Evolutionary conservation across 164 flowering plant species (phyloP), one percentile per base, ranked within the genome.

Genomic region (Houttuynia cordata): DNA sequence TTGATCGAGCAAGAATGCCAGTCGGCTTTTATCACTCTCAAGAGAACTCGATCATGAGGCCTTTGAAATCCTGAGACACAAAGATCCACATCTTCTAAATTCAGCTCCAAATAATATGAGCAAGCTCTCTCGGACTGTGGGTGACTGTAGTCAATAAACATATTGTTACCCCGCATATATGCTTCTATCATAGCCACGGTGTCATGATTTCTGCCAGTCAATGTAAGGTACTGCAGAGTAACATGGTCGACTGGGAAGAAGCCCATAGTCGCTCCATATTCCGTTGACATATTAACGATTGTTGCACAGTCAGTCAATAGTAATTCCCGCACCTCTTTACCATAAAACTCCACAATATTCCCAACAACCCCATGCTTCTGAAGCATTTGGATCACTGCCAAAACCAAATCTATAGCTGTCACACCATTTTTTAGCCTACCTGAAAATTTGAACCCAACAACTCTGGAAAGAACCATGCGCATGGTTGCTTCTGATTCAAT

Each of bases 381-480:
- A 58, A 91, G 80, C 71, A 88, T 91, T 76, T 91, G 97, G 50
- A 96, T 91, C 24, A 85, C 96, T 10, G 97, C 86, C 66, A 91
- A 73, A 75, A 91, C 97, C 78, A 91, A 81, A 72, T 91, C 96
- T 25, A 96, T 88, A 37, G 96, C 97, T 53, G 97, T 91, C 19
- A 91, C 96, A 64, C 97, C 97, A 78, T 82, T 69, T 17, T 69
- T 75, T 65, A 91, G 74, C 59, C 85, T 86, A 37, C 96, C 96
- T 57, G 74, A 57, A 52, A 91, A 74, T 67, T 85, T 91, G 74
- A 91, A 91, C 24, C 97, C 97, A 71, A 91, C 95, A 68, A 91
- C 97, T 58, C 94, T 95, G 62, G 97, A 96, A 61, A 91, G 75
- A 61, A 91, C 97, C 97, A 91, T 91, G 78, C 97, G 95, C 97